A percentile compares a stretch with the other conserved stretches of the same genome.
Conservation (phyloP, 768 basidiomycete genomes). For the Neoboletus magnificus region DNA sequence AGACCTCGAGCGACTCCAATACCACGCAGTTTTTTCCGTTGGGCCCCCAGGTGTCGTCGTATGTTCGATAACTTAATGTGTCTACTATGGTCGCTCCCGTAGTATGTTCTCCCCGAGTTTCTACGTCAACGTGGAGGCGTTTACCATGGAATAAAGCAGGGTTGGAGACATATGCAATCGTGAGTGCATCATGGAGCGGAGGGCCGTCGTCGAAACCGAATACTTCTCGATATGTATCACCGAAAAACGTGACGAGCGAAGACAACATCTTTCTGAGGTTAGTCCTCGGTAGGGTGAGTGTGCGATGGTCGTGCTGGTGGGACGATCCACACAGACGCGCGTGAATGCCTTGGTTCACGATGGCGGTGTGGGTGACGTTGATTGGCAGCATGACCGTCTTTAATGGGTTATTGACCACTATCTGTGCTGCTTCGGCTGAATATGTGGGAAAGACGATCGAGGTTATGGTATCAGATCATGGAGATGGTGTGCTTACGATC, state of each 20-base stretch:
- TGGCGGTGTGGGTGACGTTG: constrained; percentile 85
- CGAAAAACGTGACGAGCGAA: constrained; percentile 72
- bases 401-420: constrained; percentile 69
- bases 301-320: constrained; percentile 24
- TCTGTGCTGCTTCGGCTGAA: constrained; percentile 77
- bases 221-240: constrained; percentile 62
- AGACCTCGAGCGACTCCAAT: constrained; percentile 63
- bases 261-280: constrained; percentile 70
- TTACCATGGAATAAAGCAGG: constrained; percentile 61
- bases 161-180: constrained; percentile 69
- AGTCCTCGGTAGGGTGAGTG: constrained; percentile 26
- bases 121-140: constrained; percentile 82
- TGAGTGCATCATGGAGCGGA: constrained; percentile 83
- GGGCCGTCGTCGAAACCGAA: constrained; percentile 86
- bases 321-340: constrained; percentile 47
- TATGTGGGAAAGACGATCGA: background rate
- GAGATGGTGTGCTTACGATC: constrained; percentile 58
- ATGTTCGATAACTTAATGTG: constrained; percentile 58
- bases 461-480: background rate
- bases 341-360: constrained; percentile 60
- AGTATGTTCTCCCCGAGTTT: constrained; percentile 62
- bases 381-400: constrained; percentile 77
- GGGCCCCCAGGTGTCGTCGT: constrained; percentile 68
- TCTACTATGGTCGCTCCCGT: constrained; percentile 81
- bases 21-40: constrained; percentile 76